Evolutionary conservation across 352 stramenopile species (phyloP), one percentile per base, ranked within the genome.

Genomic region (Phytophthora tubulina): DNA sequence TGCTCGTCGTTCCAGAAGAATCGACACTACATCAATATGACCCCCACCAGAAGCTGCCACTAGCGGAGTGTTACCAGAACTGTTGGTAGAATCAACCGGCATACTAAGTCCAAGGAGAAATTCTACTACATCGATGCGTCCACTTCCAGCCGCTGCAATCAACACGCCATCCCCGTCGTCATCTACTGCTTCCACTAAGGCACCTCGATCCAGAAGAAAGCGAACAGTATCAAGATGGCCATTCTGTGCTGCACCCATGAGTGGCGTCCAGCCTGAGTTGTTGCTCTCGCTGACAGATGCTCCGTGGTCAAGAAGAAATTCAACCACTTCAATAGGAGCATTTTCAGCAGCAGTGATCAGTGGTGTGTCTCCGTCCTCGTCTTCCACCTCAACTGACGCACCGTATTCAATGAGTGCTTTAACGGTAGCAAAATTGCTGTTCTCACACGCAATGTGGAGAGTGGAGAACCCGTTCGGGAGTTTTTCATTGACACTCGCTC

Each of bases 391-490:
- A 48, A 61, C n/a, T 6, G 7, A 50, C 21, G 38, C 38, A 49
- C 38, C 38, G 50, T 48, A 38, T 27, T 41, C 53, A 1, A 61
- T 5, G 41, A 61, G 38, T 8, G 7, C 7, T 49, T 61, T 61
- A 30, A 61, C 53, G 15, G 39, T 27, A 15, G 21, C 30, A 38
- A 61, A 6, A 8, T 50, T 30, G 11, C 53, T 41, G 39, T 30
- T 50, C 30, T 44, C 41, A 44, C 55, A 63, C 4, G 55, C 56
- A 6, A 53, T 33, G n/a, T 63, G 56, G 31, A 63, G 30, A 46
- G 56, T 53, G 14, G 56, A 63, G 42, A 45, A 53, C 3, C 56
- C 31, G 11, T 14, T 63, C 44, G 56, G 56, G 14, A 67, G 38
- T 31, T 61, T 32, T 38, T 51, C 48, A 5, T 53, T 27, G 13